Evolutionary conservation across 768 basidiomycete species (phyloP), one percentile per base, ranked within the genome.

Genomic region (Mycena maculata): DNA sequence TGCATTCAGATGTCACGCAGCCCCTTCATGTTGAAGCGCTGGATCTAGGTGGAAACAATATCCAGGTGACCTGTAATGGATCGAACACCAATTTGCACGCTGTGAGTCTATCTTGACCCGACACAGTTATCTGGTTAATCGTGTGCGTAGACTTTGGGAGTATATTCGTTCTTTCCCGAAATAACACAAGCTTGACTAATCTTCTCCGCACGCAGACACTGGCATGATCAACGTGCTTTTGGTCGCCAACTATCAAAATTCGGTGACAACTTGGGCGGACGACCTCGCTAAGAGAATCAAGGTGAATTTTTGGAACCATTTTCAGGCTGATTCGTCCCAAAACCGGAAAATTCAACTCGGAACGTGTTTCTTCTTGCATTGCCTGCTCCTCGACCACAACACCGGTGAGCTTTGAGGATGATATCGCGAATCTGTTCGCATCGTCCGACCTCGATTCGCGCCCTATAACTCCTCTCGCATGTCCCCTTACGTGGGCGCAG

Each of bases 1-100:
- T 86, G 69, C 72, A 85, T 54, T 84, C 85, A 16, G 84, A 86
- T 63, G 82, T 86, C 62, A 81, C 83, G 22, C 86, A 86, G 66
- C 84, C 85, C 6, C 78, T 87, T 30, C 85, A 86, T 62, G 81
- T 81, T 52, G 83, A 87, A 77, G 83, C 80, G 22, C 60, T 77
- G 36, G 78, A 75, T 63, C 72, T 79, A 2, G 84, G 84, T n/a
- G 84, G 85, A 20, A 86, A 85, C 67, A 74, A 75, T 23, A 84
- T 87, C 36, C 68, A 57, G 42, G 81, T 78, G 18, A 80, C 63
- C 39, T 86, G 84, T 70, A 74, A 69, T 52, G 83, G 84, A 15
- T 64, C 74, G 8, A 77, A 68, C 7, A 84, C 80, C 20, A 85
- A 87, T 68, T 71, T 86, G 42, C 86, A 85, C 65, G 72, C 84